Base-by-base conservation (phyloP, 129 eudicot species). In the Oenanthe sinensis region DNA sequence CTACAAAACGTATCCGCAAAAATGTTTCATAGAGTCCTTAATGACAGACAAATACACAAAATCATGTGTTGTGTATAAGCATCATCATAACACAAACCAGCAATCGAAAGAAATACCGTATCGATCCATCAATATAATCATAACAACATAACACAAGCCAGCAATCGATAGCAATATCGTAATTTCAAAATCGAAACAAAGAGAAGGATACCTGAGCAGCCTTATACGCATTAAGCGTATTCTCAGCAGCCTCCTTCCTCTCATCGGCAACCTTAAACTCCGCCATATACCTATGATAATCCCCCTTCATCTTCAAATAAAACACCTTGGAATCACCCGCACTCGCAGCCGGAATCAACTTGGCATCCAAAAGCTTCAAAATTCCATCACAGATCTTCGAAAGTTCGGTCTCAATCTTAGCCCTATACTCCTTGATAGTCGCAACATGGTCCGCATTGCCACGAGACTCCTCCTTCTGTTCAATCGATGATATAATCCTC, bases 241-340 rank as follows among this genome's bases (percentile, higher is more conserved):
- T 87, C 82, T 89, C 93, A 28, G 93, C 93, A 37, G 90, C 90
- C 79, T 89, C 93, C 76, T 89, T 89, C 45, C 93, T 79, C n/a
- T 89, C 84, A 49, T 81, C 89, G 17, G 83, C 90, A 28, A 90
- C 85, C 85, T 89, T 89, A 71, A 86, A 89, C 85, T 89, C 92
- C 16, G 88, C 88, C 42, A 85, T 77, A 65, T 86, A 86, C 68
- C 89, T 79, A 86, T 86, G 89, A 80, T 89, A 89, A 85, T 89
- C 90, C 6, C 93, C 93, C 74, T 86, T 89, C 93, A 89, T 89
- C 84, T 89, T 89, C 77, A 89, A 78, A 78, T 89, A 89, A 77
- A 89, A 89, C 74, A 89, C 93, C 82, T 89, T 89, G 0, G 90
- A 87, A 75, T 89, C 93, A 8, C 89, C 93, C 12, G 80, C 42